Conservation (phyloP, 2,329 filamentous ascomycete genomes). For the Conoideocrella luteorostrata region DNA sequence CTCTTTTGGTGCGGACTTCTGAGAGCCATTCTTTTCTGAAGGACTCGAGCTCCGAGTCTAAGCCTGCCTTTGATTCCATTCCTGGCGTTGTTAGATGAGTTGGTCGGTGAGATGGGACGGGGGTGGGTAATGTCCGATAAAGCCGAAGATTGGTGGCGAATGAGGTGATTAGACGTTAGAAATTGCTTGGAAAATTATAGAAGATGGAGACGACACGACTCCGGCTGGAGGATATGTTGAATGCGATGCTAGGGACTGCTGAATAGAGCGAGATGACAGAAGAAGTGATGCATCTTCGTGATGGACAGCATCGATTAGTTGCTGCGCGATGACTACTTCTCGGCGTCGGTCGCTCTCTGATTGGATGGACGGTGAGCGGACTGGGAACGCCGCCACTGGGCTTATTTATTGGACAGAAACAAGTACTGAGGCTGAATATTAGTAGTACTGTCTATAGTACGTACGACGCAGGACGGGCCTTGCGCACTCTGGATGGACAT, state of each 20-base stretch:
- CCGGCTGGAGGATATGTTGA: not conserved
- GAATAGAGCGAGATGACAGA: not conserved
- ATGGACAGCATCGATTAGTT: too few species aligned
- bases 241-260: not conserved
- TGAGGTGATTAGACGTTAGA: not conserved
- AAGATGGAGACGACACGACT: not conserved
- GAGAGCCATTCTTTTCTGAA: conserved; percentile 83
- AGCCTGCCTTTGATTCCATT: conserved; percentile 12
- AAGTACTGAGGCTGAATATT: too few species aligned
- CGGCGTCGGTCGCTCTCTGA: too few species aligned
- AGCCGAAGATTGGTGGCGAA: not conserved
- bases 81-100: not conserved
- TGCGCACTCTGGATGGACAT: too few species aligned
- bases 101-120: not conserved
- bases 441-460: too few species aligned
- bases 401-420: too few species aligned
- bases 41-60: conserved; percentile 69
- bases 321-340: too few species aligned
- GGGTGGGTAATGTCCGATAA: conserved; percentile 1
- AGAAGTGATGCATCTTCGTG: not conserved
- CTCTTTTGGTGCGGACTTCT: conserved; percentile 53
- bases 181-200: not conserved
- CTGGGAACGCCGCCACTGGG: too few species aligned
- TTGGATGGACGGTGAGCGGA: too few species aligned
- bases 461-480: too few species aligned